Evolutionary conservation across 257 asterid species (phyloP).

Genomic region (Solanum infundibuliforme): DNA sequence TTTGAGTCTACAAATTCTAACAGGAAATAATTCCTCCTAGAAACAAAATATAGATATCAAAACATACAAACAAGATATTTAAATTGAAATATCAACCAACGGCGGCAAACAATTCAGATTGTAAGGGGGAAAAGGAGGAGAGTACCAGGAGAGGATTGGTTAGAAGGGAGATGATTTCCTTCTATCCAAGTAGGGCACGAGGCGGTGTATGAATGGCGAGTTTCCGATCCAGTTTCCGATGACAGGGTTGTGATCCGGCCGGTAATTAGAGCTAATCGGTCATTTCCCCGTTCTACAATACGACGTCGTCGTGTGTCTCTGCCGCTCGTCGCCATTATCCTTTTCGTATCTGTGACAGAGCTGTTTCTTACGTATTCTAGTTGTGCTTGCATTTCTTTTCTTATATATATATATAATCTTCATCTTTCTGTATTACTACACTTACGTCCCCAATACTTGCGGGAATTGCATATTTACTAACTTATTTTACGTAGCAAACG

Average conservation of each 20-base stretch:
- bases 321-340: slow-evolving; percentile 11
- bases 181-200: slow-evolving; percentile 17
- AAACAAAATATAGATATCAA: not conserved
- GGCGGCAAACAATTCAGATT: not conserved
- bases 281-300: slow-evolving; percentile 61
- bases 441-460: not conserved
- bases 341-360: not conserved
- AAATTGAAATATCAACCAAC: not conserved
- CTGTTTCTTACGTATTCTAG: not conserved
- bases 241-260: slow-evolving; percentile 61
- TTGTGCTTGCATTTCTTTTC: not conserved
- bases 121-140: not conserved
- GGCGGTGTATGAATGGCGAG: slow-evolving; percentile 22
- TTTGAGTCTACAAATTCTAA: not conserved
- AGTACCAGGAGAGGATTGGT: slow-evolving; percentile 32
- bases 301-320: slow-evolving; percentile 86
- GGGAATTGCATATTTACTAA: not conserved
- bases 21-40: not conserved
- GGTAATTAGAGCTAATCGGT: slow-evolving; percentile 79
- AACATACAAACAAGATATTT: not conserved
- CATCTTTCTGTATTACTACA: not conserved
- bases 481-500: not conserved
- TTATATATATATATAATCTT: not conserved
- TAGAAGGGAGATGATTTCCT: not conserved
- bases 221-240: slow-evolving; percentile 13